Base-by-base conservation (phyloP, 192 early-diverging fungal species). In the Rhizophagus sp. region DNA sequence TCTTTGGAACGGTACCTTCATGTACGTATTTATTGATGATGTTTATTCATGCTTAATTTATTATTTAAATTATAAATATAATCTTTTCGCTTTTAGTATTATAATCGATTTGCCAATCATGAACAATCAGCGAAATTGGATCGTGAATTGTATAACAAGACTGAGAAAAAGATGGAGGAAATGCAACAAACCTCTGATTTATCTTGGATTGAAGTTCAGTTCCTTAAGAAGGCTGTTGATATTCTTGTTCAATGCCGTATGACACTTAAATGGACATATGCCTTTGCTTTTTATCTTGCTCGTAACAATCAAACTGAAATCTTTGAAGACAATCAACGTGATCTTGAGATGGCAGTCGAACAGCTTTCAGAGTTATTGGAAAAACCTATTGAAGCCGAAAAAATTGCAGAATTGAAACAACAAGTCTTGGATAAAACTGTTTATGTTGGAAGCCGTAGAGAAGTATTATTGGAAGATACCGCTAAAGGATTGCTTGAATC, bases 201-300 rank as follows among this genome's bases (percentile, higher is more conserved):
- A 71, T 96, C 95, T 24, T 99, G 97, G 97, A 98, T 99, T 80
- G 96, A 99, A 87, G 97, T 98, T 2, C 97, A 99, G 87, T 99
- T 99, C 82, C 84, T 99, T 39, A 90, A 91, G 67, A 94, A 93
- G 50, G 97, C 97, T 8, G 96, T 97, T 47, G 95, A 97, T 80
- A 94, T 94, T 0, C 90, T 98, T 33, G 89, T 96, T 10, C 84
- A 94, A 70, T 95, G 96, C 79, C 95, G 98, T 80, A 92, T 88
- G 83, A 98, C 96, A 0, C 89, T 99, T 30, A 98, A 96, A 81
- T 99, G 98, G 98, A 97, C 97, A 0, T 99, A 98, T 84, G 93
- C 92, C 9, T 95, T 99, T 83, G 98, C 97, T 0, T 99, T 95
- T 86, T 99, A 97, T 80, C 90, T 99, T 82, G 81, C 84, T 15